These are phyloP conservation scores for Arthrobotrys conoides DNA, from an alignment of 2,329 filamentous ascomycete genomes.

Conservation along the genomic window DNA sequence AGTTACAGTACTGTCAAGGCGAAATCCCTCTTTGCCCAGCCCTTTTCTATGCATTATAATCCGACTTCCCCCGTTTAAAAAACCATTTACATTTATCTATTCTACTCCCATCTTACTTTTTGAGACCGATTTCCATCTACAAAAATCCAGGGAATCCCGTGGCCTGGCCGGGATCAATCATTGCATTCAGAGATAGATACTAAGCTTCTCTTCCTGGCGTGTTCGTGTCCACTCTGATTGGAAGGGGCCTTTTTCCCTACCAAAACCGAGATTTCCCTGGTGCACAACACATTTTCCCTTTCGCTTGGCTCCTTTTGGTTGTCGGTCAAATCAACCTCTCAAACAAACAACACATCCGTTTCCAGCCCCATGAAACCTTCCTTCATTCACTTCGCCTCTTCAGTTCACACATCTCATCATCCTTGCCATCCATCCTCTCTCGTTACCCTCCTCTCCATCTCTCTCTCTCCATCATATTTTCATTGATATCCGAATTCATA, in stretches of 20 bases:
- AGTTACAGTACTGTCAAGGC: no score
- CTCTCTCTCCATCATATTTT: not conserved
- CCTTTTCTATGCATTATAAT: not conserved
- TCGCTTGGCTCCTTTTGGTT: conserved; percentile 29
- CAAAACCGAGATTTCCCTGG: conserved; percentile 28
- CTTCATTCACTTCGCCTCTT: not conserved
- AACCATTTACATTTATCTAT: not conserved
- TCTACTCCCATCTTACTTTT: not conserved
- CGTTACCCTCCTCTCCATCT: not conserved
- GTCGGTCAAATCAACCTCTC: not conserved
- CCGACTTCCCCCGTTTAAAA: not conserved
- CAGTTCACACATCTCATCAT: not conserved
- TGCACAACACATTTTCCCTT: conserved; percentile 39
- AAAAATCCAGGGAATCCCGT: conserved; percentile 19
- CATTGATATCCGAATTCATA: not conserved
- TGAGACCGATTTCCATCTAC: not conserved
- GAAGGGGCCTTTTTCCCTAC: not conserved
- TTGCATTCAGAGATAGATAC: no score
- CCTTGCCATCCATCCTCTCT: not conserved
- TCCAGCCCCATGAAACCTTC: conserved; percentile 28
- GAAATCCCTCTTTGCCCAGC: not conserved
- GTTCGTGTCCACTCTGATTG: conserved; percentile 36
- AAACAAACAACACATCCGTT: conserved; percentile 39
- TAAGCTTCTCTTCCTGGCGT: not conserved
- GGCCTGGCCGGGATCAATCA: not conserved